These are phyloP conservation scores for Saksenaea vasiformis DNA, from an alignment of 371 early-diverging fungal species.

Conservation along the genomic window DNA sequence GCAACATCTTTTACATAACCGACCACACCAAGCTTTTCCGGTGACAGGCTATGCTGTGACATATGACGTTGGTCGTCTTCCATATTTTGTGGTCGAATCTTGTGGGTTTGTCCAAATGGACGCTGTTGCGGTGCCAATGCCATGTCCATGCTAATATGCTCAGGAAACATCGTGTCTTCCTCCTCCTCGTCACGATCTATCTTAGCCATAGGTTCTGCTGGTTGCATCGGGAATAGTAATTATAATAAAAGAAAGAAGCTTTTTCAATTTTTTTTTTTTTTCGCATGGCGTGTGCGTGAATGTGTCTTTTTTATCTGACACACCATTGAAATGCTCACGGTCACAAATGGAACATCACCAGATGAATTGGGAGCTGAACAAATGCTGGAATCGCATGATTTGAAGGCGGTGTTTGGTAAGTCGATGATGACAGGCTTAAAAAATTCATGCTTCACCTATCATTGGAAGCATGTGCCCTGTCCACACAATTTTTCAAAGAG, in stretches of 20 bases:
- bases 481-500: too few relatives aligned
- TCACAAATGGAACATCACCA: slow-evolving; percentile 6
- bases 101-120: slow-evolving; percentile 32
- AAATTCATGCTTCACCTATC: too few relatives aligned
- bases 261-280: not conserved
- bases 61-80: slow-evolving; percentile 15
- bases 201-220: slow-evolving; percentile 18
- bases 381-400: not conserved
- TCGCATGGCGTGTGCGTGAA: not conserved
- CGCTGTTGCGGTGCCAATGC: slow-evolving; percentile 39
- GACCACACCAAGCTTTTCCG: slow-evolving; percentile 46
- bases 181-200: not conserved
- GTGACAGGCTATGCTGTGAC: slow-evolving; percentile 43
- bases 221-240: slow-evolving; percentile 15
- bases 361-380: not conserved
- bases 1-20: slow-evolving; percentile 54
- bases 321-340: not conserved
- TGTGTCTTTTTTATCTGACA: not conserved
- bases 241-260: not conserved
- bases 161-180: slow-evolving; percentile 20
- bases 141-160: slow-evolving; percentile 42
- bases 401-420: too few relatives aligned
- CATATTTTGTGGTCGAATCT: slow-evolving; percentile 14
- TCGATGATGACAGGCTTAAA: too few relatives aligned
- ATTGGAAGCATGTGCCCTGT: too few relatives aligned